Evolutionary conservation across 208 protist species (phyloP), one percentile per base, ranked within the genome.

Genomic region (Trypanosoma boissoni): DNA sequence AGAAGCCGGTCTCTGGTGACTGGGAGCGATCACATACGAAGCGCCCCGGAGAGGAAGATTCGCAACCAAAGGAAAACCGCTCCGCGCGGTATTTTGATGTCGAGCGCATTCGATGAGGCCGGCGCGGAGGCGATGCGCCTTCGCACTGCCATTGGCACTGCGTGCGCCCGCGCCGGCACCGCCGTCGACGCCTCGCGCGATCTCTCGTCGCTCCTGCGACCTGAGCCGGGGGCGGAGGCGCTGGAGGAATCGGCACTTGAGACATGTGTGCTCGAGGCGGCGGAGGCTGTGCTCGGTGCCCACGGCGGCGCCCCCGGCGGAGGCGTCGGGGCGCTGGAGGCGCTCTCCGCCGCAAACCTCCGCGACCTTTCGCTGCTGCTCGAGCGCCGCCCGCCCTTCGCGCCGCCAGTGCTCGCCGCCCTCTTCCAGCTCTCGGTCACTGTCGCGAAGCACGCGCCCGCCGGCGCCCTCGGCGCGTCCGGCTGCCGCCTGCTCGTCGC

Each of bases 371-470:
- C 53, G 16, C 31, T 42, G 28, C 16, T 36, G 18, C 39, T 69
- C 1, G 31, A 44, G 0, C 54, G 57, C 26, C 43, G 63, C 9
- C 63, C 63, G 10, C 63, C 32, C 2, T 44, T 69, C 6, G 29
- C 37, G 0, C 3, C 45, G 1, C 44, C 37, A 8, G 54, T 54
- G 14, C 16, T 69, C 9, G 63, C 54, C 9, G 43, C 54, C n/a
- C 63, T 69, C 37, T 54, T 69, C n/a, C 52, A 62, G 31, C 26
- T 61, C 9, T 28, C 37, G 0, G 29, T 57, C 9, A 1, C 57
- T 3, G 54, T 57, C 3, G 55, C 48, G 45, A 43, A 57, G 28
- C 46, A 69, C 36, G 53, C 63, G 1, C 3, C 63, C 20, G 28
- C 39, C 7, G 16, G 36, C 29, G 63, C 45, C 12, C 31, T 62